Evolutionary conservation across 202 grass and related monocot genomes (phyloP), one percentile per base, ranked within the genome.

Genomic region (Digitaria exilis): DNA sequence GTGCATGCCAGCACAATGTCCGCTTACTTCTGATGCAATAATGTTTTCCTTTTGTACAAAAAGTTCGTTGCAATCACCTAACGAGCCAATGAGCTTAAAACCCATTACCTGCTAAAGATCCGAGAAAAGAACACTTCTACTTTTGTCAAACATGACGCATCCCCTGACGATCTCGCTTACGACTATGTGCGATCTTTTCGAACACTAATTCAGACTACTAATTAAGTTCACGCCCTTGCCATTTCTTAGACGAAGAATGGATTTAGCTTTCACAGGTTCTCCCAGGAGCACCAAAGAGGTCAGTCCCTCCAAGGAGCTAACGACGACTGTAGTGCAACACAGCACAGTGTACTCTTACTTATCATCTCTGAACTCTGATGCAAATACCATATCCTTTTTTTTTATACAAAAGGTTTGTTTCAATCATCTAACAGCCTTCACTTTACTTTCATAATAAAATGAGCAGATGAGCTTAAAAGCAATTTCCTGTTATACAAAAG

Each of bases 271-370:
- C 22, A 4, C 19, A 12, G n/a, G 25, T 11, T 75, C 28, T 16
- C 58, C 69, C 8, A 74, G n/a, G 35, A 39, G 2, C n/a, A 26
- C 50, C 21, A 26, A 22, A 69, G 19, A 42, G 6, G 32, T 7
- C 37, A 46, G 44, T 41, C 49, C 67, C 65, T 82, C 52, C 18
- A 32, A 32, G 17, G 0, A 34, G 68, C 29, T 19, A 63, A 59
- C 56, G 24, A 55, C 79, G 43, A 64, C n/a, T 18, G 0, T 57
- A 57, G n/a, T 56, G 49, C 69, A 66, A 76, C 52, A 70, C 61
- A 76, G 51, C 52, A 32, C 22, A 52, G 9, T 48, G 22, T 18
- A 11, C 24, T 44, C 31, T 44, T 21, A 64, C 22, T 57, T 43
- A 31, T 4, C 28, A 19, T 24, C n/a, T n/a, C n/a, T n/a, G n/a